Base-by-base conservation (phyloP, 192 early-diverging fungal species). In the Umbelopsis ramanniana region DNA sequence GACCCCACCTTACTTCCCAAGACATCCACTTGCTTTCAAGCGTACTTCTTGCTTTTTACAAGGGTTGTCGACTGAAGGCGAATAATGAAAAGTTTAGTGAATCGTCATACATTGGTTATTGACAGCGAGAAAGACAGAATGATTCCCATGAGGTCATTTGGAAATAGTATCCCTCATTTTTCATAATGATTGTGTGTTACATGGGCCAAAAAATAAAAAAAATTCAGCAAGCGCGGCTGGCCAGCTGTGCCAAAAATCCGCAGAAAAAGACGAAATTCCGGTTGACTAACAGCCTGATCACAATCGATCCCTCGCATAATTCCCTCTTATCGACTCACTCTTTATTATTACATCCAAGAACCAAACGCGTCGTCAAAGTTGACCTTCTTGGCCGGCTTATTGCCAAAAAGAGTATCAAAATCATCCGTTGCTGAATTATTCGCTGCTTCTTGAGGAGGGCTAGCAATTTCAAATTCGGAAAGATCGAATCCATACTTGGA, bases 401-500 rank as follows among this genome's bases (percentile, higher is more conserved):
- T 63, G 57, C 57, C 57, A 63, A 63, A 63, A 11, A 63, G 33
- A 37, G 57, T 37, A 37, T 63, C 57, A 63, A 63, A 63, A 29
- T 63, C 57, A 14, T 63, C 57, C 17, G 9, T 8, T 14, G 57
- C 57, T 0, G 57, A 8, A 63, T 15, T 63, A 37, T 15, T 37
- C 2, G 29, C 33, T 7, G 15, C 22, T 14, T 54, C 53, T 54
- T 54, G 40, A 33, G 24, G 14, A 17, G 29, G 17, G 5, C 33
- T 63, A 9, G 57, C 10, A 63, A 63, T 10, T 21, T 80, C 69
- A 29, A 81, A 71, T 60, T 66, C 73, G 21, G 67, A 68, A 4
- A 79, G 45, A 48, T 79, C 77, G 72, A 79, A 79, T 54, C 73
- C 73, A 63, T 79, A 79, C 35, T 79, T 79, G 4, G 69, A 68